Evolutionary conservation across 2,329 filamentous ascomycete genomes (phyloP).

Genomic region (Diaporthe caulivora): DNA sequence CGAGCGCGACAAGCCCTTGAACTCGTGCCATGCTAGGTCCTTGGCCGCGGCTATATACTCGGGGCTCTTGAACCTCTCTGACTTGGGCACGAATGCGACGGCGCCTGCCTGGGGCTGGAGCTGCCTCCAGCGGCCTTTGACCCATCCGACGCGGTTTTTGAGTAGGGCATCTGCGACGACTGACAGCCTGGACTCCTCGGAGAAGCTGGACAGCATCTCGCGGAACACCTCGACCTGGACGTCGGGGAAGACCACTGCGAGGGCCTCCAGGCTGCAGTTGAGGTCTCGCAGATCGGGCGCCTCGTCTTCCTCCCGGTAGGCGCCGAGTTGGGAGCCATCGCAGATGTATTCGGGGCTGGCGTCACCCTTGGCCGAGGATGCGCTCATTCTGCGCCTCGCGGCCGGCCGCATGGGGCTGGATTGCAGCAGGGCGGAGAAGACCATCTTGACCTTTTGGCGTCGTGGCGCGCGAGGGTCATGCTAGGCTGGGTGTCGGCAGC

Average conservation of each 20-base stretch:
- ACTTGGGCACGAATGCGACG: slow-evolving; percentile 58
- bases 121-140: slow-evolving; percentile 75
- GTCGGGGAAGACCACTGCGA: slow-evolving; percentile 82
- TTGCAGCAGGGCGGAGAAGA: slow-evolving; percentile 60
- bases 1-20: slow-evolving; percentile 78
- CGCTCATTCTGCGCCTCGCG: slow-evolving; percentile 45
- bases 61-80: slow-evolving; percentile 76
- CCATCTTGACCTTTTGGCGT: slow-evolving; percentile 60
- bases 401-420: slow-evolving; percentile 43
- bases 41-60: slow-evolving; percentile 78
- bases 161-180: slow-evolving; percentile 83
- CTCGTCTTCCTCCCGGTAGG: slow-evolving; percentile 56
- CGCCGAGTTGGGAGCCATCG: slow-evolving; percentile 66
- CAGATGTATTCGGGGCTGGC: slow-evolving; percentile 61
- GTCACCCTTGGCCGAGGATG: slow-evolving; percentile 47
- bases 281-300: slow-evolving; percentile 75
- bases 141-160: slow-evolving; percentile 77
- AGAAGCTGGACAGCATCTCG: slow-evolving; percentile 82
- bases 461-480: slow-evolving; percentile 39
- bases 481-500: slow-evolving; percentile 13
- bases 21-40: slow-evolving; percentile 78
- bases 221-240: slow-evolving; percentile 86
- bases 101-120: slow-evolving; percentile 47
- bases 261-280: slow-evolving; percentile 76
- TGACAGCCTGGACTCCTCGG: slow-evolving; percentile 80